A percentile compares a stretch with the other conserved stretches of the same genome.
These are phyloP conservation scores for Arthrobotrys iridis DNA, from an alignment of 2,329 filamentous ascomycete genomes.

Conservation along the genomic window DNA sequence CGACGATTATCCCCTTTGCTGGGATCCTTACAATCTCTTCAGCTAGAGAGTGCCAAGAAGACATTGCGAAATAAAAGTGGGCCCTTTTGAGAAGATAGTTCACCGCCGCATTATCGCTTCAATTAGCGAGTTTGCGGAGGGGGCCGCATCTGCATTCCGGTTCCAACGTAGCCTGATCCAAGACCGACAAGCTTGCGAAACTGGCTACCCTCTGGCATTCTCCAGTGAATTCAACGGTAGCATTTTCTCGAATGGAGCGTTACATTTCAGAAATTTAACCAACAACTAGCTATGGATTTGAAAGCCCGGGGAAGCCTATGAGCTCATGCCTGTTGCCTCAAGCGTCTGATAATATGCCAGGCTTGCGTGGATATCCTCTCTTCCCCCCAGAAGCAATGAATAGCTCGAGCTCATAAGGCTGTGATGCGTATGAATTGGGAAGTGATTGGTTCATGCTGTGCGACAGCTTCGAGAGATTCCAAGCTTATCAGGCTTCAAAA, in stretches of 20 bases:
- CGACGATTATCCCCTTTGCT: neutral
- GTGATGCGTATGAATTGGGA: neutral
- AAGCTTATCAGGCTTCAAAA: neutral
- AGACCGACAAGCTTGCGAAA: neutral
- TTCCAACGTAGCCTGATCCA: constrained; percentile 17
- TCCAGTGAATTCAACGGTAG: constrained; percentile 14
- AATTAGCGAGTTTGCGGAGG: constrained; percentile 48
- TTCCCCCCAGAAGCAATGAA: too few relatives aligned
- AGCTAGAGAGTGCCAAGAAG: constrained; percentile 32
- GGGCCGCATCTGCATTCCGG: constrained; percentile 37
- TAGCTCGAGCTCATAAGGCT: neutral
- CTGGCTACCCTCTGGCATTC: too few relatives aligned
- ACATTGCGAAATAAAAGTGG: constrained; percentile 47
- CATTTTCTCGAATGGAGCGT: constrained; percentile 18
- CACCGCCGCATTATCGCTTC: constrained; percentile 49
- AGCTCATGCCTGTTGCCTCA: neutral
- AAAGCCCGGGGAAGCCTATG: neutral
- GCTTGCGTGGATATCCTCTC: too few relatives aligned
- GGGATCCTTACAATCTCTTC: neutral
- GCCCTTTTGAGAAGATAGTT: constrained; percentile 13
- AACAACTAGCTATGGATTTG: neutral
- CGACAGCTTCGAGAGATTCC: neutral
- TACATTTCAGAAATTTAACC: constrained; percentile 4
- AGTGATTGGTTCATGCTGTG: neutral
- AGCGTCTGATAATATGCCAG: neutral